These are phyloP conservation scores for Rosa multiflora DNA, from an alignment of 306 rosid genomes.

Conservation along the genomic window DNA sequence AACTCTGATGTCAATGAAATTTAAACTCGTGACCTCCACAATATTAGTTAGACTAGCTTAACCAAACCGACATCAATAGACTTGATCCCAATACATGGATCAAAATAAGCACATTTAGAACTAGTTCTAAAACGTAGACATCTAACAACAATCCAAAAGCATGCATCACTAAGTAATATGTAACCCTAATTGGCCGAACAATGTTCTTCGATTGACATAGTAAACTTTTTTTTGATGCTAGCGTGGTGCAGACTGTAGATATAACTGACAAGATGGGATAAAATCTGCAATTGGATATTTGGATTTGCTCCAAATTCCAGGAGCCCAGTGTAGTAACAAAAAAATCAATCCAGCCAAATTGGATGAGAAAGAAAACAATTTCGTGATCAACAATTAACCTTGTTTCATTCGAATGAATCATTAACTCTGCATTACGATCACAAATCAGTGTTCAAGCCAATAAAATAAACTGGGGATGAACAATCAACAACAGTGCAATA, in stretches of 20 bases:
- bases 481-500: not conserved
- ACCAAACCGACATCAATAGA: too few relatives aligned
- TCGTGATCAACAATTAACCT: not conserved
- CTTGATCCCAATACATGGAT: too few relatives aligned
- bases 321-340: not conserved
- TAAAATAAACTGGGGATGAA: not conserved
- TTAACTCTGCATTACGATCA: not conserved
- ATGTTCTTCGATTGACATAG: not conserved
- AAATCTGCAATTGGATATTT: not conserved
- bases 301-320: not conserved
- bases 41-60: too few relatives aligned
- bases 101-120: too few relatives aligned
- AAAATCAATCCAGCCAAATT: not conserved
- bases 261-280: not conserved
- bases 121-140: too few relatives aligned
- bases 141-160: not conserved
- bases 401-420: not conserved
- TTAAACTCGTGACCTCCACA: too few relatives aligned
- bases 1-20: too few relatives aligned
- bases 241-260: not conserved
- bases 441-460: constrained; percentile 14
- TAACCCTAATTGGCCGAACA: not conserved
- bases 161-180: not conserved
- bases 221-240: not conserved
- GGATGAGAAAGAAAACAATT: not conserved